Percentiles rank a stretch among this genome's conserved stretches.
These are phyloP conservation scores for Rubia occidens DNA, from an alignment of 305 asterid species.

Conservation along the genomic window DNA sequence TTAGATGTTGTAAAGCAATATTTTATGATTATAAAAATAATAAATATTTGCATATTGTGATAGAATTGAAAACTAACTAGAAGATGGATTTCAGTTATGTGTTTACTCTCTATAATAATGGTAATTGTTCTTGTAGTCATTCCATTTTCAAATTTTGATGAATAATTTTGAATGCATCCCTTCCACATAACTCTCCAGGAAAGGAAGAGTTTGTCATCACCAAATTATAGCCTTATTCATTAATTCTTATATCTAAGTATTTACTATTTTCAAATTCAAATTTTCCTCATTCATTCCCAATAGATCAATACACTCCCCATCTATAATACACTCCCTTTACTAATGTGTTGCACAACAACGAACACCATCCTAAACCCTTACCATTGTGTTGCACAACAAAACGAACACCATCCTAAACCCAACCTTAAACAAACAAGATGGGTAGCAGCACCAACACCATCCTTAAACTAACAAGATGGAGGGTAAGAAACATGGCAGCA, in stretches of 20 bases:
- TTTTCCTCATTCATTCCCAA: neutral
- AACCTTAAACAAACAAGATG: neutral
- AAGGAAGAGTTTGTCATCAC: neutral
- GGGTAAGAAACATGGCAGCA: neutral
- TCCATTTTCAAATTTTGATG: too few relatives aligned
- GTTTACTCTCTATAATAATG: too few relatives aligned
- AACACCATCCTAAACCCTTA: neutral
- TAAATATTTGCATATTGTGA: too few relatives aligned
- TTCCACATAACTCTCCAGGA: neutral
- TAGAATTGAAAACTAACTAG: too few relatives aligned
- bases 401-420: neutral
- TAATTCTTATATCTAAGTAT: neutral
- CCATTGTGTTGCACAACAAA: neutral
- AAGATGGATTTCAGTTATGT: too few relatives aligned
- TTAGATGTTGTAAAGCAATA: too few relatives aligned
- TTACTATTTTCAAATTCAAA: neutral
- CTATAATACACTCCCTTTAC: neutral
- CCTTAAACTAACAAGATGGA: conserved; percentile 1
- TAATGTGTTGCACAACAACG: neutral
- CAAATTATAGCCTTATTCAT: neutral
- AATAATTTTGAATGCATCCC: neutral
- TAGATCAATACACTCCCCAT: neutral
- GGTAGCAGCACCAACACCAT: neutral
- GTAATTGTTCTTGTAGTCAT: too few relatives aligned
- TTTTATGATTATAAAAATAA: too few relatives aligned